Conservation (phyloP, 176 grass and related monocot genomes). For the Olyra latifolia region DNA sequence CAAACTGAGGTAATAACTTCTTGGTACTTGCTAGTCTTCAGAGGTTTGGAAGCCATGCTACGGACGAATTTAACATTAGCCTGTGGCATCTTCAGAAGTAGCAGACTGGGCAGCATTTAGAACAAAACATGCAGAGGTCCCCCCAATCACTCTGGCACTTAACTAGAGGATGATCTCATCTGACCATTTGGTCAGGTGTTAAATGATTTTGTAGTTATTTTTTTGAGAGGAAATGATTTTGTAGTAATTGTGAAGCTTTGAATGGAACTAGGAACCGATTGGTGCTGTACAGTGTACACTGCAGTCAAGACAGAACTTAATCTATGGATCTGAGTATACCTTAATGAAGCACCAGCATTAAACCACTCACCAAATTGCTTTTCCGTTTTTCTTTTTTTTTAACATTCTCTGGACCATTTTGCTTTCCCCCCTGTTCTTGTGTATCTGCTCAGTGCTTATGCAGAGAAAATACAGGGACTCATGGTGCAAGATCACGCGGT, state of each 20-base stretch:
- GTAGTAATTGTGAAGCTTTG: background rate
- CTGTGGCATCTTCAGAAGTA: constrained; percentile 10
- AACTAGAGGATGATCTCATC: constrained; percentile 28
- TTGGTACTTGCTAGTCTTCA: constrained; percentile 26
- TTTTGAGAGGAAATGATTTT: background rate
- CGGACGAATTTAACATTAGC: constrained; percentile 30
- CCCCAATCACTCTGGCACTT: constrained; percentile 1
- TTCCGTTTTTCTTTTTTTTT: background rate
- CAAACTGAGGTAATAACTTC: constrained; percentile 18
- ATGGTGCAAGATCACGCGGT: background rate
- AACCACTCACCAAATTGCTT: background rate
- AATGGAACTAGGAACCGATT: background rate
- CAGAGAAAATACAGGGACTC: background rate
- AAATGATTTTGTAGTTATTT: background rate
- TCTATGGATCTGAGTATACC: background rate
- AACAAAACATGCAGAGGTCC: constrained; percentile 21
- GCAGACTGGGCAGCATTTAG: constrained; percentile 18
- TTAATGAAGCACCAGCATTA: background rate
- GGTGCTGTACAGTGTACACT: background rate
- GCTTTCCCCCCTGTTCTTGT: background rate
- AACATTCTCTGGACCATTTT: background rate
- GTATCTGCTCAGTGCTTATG: background rate
- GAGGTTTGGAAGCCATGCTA: constrained; percentile 11
- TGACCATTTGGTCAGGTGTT: background rate
- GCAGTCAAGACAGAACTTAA: background rate